Evolutionary conservation across 1,284 basidiomycete species (phyloP), one percentile per base, ranked within the genome.

Genomic region (Pulchroboletus neoregius): DNA sequence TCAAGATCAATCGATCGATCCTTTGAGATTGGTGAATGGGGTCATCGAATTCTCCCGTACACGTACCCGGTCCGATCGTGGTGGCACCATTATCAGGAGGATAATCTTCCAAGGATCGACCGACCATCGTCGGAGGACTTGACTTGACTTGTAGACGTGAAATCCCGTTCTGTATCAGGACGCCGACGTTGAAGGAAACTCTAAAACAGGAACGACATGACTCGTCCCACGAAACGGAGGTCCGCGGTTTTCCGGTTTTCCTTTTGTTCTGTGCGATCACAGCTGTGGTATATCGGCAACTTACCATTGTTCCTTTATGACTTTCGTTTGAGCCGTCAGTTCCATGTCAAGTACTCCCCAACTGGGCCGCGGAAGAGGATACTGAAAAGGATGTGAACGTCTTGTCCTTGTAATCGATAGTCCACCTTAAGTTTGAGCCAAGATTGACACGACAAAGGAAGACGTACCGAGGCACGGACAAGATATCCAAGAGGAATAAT

Each of bases 101-200:
- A 15, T 27, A 43, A 50, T 44, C 57, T 35, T 52, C 43, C 24
- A 23, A 36, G 30, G 47, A 58, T 50, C 44, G 47, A 56, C 55
- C 22, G 34, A 9, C 18, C 16, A 37, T 31, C 16, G 35, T 32
- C 27, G 31, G 41, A 35, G 34, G 30, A 33, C 22, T 12, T 31
- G 11, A 31, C 12, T 24, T 24, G 23, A 24, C 6, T 24, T 9
- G 31, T 28, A n/a, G n/a, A n/a, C n/a, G n/a, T n/a, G n/a, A n/a
- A n/a, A n/a, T n/a, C n/a, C n/a, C n/a, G n/a, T n/a, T n/a, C n/a
- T n/a, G n/a, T n/a, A n/a, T n/a, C n/a, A n/a, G n/a, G n/a, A n/a
- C n/a, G n/a, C n/a, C n/a, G n/a, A n/a, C n/a, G n/a, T n/a, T n/a
- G n/a, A n/a, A n/a, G n/a, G n/a, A n/a, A n/a, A n/a, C n/a, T 11